These are phyloP conservation scores for Dactylellina cionopaga DNA, from an alignment of 2,329 filamentous ascomycete species.

Conservation along the genomic window DNA sequence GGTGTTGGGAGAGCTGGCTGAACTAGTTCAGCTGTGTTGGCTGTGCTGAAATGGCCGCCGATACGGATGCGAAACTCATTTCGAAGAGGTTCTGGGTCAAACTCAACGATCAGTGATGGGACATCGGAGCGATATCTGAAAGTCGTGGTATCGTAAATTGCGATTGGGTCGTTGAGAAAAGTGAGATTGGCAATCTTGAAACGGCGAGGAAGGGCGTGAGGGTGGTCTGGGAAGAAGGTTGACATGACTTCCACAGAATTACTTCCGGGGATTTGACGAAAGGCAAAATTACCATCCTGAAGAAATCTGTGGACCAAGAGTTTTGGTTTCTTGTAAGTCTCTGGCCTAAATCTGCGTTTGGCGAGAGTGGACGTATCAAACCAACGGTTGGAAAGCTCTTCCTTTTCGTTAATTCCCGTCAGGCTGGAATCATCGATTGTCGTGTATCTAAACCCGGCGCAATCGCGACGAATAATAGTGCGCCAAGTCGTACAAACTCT, in stretches of 20 bases:
- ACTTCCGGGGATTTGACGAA: constrained; percentile 33
- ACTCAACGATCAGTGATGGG: constrained; percentile 20
- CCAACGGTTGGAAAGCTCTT: too few species aligned
- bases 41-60: constrained; percentile 19
- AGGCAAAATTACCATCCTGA: constrained; percentile 49
- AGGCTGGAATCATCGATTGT: constrained; percentile 27
- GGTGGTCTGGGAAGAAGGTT: constrained; percentile 25
- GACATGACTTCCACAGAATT: constrained; percentile 38
- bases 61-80: constrained; percentile 34
- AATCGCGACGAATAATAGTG: constrained; percentile 40
- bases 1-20: constrained; percentile 15
- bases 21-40: constrained; percentile 1
- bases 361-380: too few species aligned
- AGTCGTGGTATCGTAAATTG: constrained; percentile 20
- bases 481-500: constrained; percentile 44
- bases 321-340: constrained; percentile 6
- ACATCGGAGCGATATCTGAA: neutral
- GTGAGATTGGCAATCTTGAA: constrained; percentile 47
- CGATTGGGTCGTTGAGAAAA: constrained; percentile 45
- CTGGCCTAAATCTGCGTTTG: too few species aligned
- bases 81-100: constrained; percentile 35
- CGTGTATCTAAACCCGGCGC: constrained; percentile 31
- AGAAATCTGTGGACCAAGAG: constrained; percentile 45
- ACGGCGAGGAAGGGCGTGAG: constrained; percentile 5
- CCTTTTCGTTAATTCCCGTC: constrained; percentile 11